Evolutionary conservation across 1,139 yeast species (phyloP).

Genomic region (Fermentozyma sake): DNA sequence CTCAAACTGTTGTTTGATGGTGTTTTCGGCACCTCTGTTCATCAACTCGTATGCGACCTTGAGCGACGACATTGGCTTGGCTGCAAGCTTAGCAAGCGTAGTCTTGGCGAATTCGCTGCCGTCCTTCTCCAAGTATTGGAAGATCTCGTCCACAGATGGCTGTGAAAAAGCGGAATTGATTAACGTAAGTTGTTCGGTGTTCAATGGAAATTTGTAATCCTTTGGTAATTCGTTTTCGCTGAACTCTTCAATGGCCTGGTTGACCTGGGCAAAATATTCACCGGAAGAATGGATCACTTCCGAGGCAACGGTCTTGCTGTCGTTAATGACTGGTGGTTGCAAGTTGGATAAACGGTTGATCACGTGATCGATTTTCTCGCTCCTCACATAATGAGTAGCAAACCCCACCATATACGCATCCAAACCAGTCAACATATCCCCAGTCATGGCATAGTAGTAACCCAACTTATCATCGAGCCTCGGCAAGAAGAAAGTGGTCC

Average conservation of each 20-base stretch:
- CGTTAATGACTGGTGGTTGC: conserved; percentile 39
- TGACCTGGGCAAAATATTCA: conserved; percentile 56
- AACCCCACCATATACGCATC: conserved; percentile 81
- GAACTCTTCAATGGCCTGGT: conserved; percentile 73
- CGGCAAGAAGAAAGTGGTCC: conserved; percentile 85
- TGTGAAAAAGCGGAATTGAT: conserved; percentile 68
- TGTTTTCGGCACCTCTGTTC: conserved; percentile 54
- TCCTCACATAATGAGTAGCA: conserved; percentile 85
- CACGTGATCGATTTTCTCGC: conserved; percentile 58
- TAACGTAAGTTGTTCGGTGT: conserved; percentile 51
- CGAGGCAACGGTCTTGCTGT: conserved; percentile 17
- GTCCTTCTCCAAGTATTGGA: conserved; percentile 50
- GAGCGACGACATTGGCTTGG: conserved; percentile 75
- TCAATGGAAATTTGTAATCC: conserved; percentile 55
- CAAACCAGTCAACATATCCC: conserved; percentile 68
- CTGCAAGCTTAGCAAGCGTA: conserved; percentile 50
- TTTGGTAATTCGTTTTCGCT: conserved; percentile 62
- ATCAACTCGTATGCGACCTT: conserved; percentile 69
- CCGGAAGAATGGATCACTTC: conserved; percentile 24
- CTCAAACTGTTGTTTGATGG: conserved; percentile 63
- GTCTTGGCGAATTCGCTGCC: conserved; percentile 65
- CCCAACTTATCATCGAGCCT: conserved; percentile 81
- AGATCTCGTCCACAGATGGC: conserved; percentile 56
- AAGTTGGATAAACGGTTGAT: conserved; percentile 60
- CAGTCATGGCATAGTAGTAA: conserved; percentile 81